These are phyloP conservation scores for Zymoseptoria tritici DNA, from an alignment of 2,329 filamentous ascomycete species.

Conservation along the genomic window DNA sequence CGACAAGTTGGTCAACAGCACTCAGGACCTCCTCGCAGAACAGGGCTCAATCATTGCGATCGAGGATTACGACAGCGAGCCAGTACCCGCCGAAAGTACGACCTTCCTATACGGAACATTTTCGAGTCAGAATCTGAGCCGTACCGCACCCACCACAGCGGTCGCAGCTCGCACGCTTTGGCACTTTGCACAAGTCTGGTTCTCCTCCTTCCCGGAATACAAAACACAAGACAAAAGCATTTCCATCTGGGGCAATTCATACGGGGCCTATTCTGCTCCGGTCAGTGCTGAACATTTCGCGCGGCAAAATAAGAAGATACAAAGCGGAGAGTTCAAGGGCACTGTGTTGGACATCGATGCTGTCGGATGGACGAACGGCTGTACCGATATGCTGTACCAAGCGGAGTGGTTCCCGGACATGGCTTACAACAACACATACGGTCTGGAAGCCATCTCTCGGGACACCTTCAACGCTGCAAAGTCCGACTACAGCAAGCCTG, in stretches of 20 bases:
- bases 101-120: slow-evolving; percentile 20
- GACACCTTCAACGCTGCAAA: slow-evolving; percentile 30
- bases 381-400: slow-evolving; percentile 57
- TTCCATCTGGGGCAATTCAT: slow-evolving; percentile 20
- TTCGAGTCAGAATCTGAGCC: slow-evolving; percentile 8
- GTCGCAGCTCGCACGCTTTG: slow-evolving; percentile 43
- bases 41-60: slow-evolving; percentile 25
- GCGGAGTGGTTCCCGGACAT: slow-evolving; percentile 48
- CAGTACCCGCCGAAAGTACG: slow-evolving; percentile 13
- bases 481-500: slow-evolving; percentile 38
- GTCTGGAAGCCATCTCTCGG: slow-evolving; percentile 48
- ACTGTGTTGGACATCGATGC: slow-evolving; percentile 52
- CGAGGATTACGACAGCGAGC: slow-evolving; percentile 6
- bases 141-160: slow-evolving; percentile 12
- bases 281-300: slow-evolving; percentile 50
- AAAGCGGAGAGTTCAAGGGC: slow-evolving; percentile 24
- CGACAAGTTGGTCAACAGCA: slow-evolving; percentile 53
- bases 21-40: slow-evolving; percentile 38
- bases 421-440: slow-evolving; percentile 58
- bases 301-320: slow-evolving; percentile 51
- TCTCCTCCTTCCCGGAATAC: slow-evolving; percentile 16
- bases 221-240: slow-evolving; percentile 12
- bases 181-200: slow-evolving; percentile 53
- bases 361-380: slow-evolving; percentile 63
- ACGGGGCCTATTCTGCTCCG: slow-evolving; percentile 55